Conservation (phyloP, 2,329 filamentous ascomycete genomes). For the Neophaeococcomyces mojaviensis region DNA sequence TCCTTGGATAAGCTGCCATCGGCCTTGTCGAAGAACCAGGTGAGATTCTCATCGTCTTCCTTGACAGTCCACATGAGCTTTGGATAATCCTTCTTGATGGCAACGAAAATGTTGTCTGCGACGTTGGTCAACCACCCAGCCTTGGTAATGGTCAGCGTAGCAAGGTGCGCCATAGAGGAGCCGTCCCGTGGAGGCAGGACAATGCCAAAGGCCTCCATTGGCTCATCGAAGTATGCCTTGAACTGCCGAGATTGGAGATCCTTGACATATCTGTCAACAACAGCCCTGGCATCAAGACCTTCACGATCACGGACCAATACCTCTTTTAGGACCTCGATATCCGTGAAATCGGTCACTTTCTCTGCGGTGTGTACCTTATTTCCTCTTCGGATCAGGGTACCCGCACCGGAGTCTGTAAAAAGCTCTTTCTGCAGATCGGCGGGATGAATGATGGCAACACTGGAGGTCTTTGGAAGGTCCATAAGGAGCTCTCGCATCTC, state of each 20-base stretch:
- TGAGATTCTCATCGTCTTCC: constrained; percentile 90
- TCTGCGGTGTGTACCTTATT: constrained; percentile 76
- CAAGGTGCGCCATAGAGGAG: constrained; percentile 68
- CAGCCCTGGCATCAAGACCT: constrained; percentile 71
- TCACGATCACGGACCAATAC: constrained; percentile 75
- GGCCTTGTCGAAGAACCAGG: constrained; percentile 97
- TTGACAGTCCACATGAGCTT: constrained; percentile 95
- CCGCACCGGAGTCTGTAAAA: constrained; percentile 91
- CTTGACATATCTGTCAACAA: constrained; percentile 79
- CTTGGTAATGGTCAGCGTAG: constrained; percentile 89
- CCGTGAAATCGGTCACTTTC: constrained; percentile 65
- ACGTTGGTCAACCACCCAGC: constrained; percentile 91
- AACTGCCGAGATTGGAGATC: constrained; percentile 70
- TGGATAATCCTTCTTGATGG: constrained; percentile 87
- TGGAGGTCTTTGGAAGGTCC: constrained; percentile 81
- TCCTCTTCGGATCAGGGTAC: constrained; percentile 83
- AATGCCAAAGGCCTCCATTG: constrained; percentile 85
- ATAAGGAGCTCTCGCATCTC: constrained; percentile 93
- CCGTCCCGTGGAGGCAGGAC: constrained; percentile 64
- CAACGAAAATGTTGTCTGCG: constrained; percentile 87
- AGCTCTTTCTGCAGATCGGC: constrained; percentile 93
- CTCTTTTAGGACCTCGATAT: constrained; percentile 69
- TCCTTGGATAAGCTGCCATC: constrained; percentile 82
- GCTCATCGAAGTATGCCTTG: constrained; percentile 89
- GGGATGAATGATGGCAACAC: constrained; percentile 94